phyloP scores from a whole-genome alignment of 1,284 basidiomycete species.

The Caloboletus firmus region DNA sequence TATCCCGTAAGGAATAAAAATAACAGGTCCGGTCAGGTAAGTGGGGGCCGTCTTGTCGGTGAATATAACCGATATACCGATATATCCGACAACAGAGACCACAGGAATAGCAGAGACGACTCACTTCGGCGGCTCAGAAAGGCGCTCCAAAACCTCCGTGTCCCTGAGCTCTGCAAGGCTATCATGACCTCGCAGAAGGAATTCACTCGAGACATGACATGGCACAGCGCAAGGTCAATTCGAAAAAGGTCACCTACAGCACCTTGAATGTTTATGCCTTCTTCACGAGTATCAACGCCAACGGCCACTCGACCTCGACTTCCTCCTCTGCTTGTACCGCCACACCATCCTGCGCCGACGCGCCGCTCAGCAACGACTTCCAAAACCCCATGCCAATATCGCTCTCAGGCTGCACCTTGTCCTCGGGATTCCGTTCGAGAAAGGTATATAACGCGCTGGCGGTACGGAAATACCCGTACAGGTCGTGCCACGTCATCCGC shows the following conservation, averaged over 20 bases:
- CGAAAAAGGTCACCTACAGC: neutral
- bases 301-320: slow-evolving; percentile 73
- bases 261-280: slow-evolving; percentile 20
- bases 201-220: neutral
- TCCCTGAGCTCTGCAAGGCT: neutral
- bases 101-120: neutral
- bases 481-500: slow-evolving; percentile 60
- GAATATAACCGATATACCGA: neutral
- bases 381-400: slow-evolving; percentile 68
- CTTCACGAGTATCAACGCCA: slow-evolving; percentile 65
- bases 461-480: slow-evolving; percentile 72
- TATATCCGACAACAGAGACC: neutral
- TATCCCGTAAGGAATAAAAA: neutral
- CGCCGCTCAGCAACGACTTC: slow-evolving; percentile 46
- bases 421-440: slow-evolving; percentile 64
- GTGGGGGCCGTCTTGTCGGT: neutral
- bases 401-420: slow-evolving; percentile 47
- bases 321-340: slow-evolving; percentile 42
- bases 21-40: neutral
- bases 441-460: slow-evolving; percentile 74
- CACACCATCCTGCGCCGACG: slow-evolving; percentile 38
- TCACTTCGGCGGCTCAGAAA: neutral
- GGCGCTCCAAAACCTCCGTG: neutral
- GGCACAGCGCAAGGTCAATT: neutral
- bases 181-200: neutral